Percentiles rank a stretch among this genome's conserved stretches.
Conservation (phyloP, 139 green algal species). For the Chlorella sorokiniana region DNA sequence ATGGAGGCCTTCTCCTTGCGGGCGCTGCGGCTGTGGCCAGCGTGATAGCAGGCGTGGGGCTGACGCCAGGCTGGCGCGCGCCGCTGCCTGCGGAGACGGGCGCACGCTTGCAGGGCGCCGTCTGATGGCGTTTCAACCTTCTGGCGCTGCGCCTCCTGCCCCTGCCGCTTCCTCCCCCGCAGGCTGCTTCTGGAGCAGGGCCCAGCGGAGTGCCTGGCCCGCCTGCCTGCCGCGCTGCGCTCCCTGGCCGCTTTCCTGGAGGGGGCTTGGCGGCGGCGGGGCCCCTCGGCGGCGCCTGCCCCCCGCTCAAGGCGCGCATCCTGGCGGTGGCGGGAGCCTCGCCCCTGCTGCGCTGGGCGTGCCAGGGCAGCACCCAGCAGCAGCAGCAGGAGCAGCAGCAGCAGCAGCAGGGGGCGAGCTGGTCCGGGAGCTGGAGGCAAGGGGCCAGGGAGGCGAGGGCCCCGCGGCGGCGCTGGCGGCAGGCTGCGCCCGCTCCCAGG, state of each 20-base stretch:
- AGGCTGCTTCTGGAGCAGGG: constrained; percentile 36
- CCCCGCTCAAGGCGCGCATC: constrained; percentile 20
- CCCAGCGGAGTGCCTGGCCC: constrained; percentile 3
- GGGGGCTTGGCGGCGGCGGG: background rate
- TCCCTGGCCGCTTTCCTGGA: constrained; percentile 22
- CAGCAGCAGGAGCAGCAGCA: background rate
- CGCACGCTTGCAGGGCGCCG: too few relatives aligned
- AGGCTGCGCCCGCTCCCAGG: background rate
- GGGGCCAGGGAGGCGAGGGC: background rate
- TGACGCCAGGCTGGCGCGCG: too few relatives aligned
- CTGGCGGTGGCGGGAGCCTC: constrained; percentile 7
- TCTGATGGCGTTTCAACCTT: background rate
- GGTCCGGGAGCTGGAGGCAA: background rate
- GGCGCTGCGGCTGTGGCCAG: too few relatives aligned
- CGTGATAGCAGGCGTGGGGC: too few relatives aligned
- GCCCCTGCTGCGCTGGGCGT: constrained; percentile 24
- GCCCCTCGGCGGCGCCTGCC: background rate
- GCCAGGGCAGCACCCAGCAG: too few relatives aligned
- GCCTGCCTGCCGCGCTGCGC: constrained; percentile 14
- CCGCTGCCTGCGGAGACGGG: too few relatives aligned
- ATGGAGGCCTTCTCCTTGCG: too few relatives aligned
- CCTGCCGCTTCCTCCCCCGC: background rate
- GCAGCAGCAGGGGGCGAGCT: background rate
- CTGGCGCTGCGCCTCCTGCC: background rate
- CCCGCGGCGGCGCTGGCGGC: background rate